A percentile compares a stretch with the other conserved stretches of the same genome.
Conservation (phyloP, 31 red algal species). For the Porphyra umbilicalis region DNA sequence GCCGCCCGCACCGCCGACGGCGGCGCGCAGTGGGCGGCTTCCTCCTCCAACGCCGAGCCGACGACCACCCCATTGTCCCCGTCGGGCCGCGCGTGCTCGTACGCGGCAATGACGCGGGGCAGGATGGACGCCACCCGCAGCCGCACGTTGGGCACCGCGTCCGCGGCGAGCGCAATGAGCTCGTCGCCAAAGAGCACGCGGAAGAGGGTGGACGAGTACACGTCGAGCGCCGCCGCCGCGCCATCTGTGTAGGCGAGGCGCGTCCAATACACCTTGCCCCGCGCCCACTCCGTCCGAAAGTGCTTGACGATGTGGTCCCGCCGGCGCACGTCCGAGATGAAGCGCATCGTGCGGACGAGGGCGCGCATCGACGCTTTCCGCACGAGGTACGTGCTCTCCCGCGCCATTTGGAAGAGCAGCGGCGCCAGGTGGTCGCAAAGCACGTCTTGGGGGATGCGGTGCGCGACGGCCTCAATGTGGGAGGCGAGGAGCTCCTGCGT, state of each 20-base stretch:
- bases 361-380: constrained; percentile 72
- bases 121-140: constrained; percentile 47
- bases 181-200: constrained; percentile 63
- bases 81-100: background rate
- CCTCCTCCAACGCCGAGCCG: background rate
- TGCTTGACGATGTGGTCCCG: constrained; percentile 86
- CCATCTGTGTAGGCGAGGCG: constrained; percentile 75
- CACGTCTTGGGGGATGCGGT: constrained; percentile 74
- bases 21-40: background rate
- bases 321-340: constrained; percentile 71
- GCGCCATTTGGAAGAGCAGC: constrained; percentile 79
- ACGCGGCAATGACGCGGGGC: constrained; percentile 45
- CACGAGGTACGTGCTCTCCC: constrained; percentile 79
- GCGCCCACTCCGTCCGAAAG: constrained; percentile 81
- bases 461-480: constrained; percentile 64
- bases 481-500: constrained; percentile 75
- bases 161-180: constrained; percentile 50
- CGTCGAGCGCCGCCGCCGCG: constrained; percentile 54
- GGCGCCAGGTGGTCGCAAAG: constrained; percentile 75
- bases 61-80: background rate
- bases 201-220: constrained; percentile 54
- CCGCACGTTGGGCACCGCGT: constrained; percentile 73
- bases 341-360: constrained; percentile 49
- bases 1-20: background rate
- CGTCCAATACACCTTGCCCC: constrained; percentile 88